Percentiles rank a stretch among this genome's conserved stretches.
Evolutionary conservation across 2,329 filamentous ascomycete genomes (phyloP).

Genomic region (Sporothrix euskadiensis): DNA sequence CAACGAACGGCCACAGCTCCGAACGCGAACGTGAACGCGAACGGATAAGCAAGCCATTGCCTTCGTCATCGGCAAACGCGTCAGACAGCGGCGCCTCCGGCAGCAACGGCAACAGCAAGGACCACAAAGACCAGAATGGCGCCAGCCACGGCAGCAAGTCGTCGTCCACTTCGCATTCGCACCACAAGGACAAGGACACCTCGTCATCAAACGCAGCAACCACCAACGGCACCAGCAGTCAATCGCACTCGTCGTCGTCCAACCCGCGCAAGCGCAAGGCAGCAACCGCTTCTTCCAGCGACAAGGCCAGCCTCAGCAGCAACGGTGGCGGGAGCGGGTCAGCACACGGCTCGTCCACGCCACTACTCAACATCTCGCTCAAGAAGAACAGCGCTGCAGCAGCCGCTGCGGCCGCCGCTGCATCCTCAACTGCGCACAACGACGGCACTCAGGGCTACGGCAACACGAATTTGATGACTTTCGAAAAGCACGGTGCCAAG

Average conservation of each 20-base stretch:
- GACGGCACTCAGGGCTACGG: conserved; percentile 44
- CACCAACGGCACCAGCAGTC: conserved; percentile 33
- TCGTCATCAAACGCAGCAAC: conserved; percentile 33
- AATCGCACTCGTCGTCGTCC: conserved; percentile 46
- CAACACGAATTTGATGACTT: conserved; percentile 86
- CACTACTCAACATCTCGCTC: conserved; percentile 27
- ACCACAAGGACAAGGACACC: conserved; percentile 35
- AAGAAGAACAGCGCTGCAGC: conserved; percentile 32
- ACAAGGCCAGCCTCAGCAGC: conserved; percentile 35
- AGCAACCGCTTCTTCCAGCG: conserved; percentile 40
- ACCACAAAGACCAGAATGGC: conserved; percentile 34
- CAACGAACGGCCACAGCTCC: conserved; percentile 21
- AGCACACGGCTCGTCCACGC: conserved; percentile 23
- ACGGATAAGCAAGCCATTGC: conserved; percentile 31
- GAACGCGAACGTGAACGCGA: conserved; percentile 27
- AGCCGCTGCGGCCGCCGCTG: conserved; percentile 40
- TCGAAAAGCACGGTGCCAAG: conserved; percentile 68
- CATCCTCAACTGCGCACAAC: conserved; percentile 41
- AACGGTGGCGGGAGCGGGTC: not conserved
- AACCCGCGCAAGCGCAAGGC: conserved; percentile 85
- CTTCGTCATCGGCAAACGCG: conserved; percentile 35
- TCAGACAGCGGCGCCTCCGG: conserved; percentile 12
- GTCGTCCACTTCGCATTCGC: conserved; percentile 27
- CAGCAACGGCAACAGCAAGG: conserved; percentile 13
- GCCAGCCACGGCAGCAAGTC: conserved; percentile 21